Conservation (phyloP, 2,329 filamentous ascomycete genomes). For the Coniosporium tulheliwenetii region DNA sequence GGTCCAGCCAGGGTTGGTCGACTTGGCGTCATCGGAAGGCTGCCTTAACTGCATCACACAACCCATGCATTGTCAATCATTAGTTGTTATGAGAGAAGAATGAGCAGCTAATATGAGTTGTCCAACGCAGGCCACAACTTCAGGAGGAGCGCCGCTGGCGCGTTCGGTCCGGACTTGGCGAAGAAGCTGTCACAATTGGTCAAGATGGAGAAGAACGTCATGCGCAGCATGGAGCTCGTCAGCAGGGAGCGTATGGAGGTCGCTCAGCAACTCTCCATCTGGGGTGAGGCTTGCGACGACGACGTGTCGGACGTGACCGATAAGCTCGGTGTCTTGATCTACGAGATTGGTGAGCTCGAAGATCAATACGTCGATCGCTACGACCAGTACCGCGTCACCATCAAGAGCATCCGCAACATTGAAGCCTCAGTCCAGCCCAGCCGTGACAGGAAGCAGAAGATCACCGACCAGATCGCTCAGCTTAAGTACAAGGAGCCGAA, state of each 20-base stretch:
- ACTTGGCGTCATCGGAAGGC: neutral
- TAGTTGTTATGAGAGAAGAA: neutral
- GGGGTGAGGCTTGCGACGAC: conserved; percentile 91
- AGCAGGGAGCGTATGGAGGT: conserved; percentile 97
- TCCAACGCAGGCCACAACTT: conserved; percentile 46
- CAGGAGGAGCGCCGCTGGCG: conserved; percentile 58
- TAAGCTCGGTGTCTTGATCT: conserved; percentile 93
- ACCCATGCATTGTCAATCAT: too few relatives aligned
- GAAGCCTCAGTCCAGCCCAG: conserved; percentile 97
- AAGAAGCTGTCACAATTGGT: conserved; percentile 97
- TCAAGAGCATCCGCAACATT: conserved; percentile 99
- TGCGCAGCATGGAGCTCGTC: conserved; percentile 94
- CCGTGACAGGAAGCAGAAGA: conserved; percentile 97
- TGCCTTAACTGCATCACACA: neutral
- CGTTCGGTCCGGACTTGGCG: conserved; percentile 73
- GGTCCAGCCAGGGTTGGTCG: too few relatives aligned
- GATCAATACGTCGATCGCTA: conserved; percentile 98
- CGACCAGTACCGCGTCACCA: conserved; percentile 96
- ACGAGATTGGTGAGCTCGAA: conserved; percentile 96
- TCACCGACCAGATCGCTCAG: conserved; percentile 95
- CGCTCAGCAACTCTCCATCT: conserved; percentile 96
- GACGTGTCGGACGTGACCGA: conserved; percentile 98
- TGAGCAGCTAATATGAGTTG: neutral
- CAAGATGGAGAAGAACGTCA: conserved; percentile 99
- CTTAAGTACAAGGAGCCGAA: conserved; percentile 99